phyloP scores from a whole-genome alignment of 768 basidiomycete genomes.

The Rhizopogon vesiculosus region DNA sequence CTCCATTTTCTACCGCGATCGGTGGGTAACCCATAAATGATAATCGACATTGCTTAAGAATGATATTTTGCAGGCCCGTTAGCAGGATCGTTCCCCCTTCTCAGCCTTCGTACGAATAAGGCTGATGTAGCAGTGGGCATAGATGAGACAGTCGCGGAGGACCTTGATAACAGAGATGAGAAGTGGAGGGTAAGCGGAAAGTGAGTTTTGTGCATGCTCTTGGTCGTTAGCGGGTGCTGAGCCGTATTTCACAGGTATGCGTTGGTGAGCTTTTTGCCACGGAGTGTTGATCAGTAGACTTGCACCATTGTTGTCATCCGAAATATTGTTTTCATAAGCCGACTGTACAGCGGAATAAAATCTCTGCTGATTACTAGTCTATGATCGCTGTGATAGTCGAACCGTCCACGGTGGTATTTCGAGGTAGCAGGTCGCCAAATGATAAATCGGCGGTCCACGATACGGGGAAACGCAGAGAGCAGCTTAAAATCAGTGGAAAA shows the following conservation, averaged over 20 bases:
- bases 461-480: too few relatives aligned
- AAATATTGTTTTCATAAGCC: background rate
- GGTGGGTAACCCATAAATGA: constrained; percentile 36
- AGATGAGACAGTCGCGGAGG: constrained; percentile 56
- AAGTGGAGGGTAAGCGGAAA: constrained; percentile 81
- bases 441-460: too few relatives aligned
- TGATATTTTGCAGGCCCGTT: constrained; percentile 53
- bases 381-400: too few relatives aligned
- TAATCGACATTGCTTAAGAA: background rate
- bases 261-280: constrained; percentile 26
- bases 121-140: constrained; percentile 92
- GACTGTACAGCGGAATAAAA: too few relatives aligned
- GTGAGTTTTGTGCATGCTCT: constrained; percentile 32
- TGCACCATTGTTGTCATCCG: background rate
- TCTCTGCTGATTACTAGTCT: too few relatives aligned
- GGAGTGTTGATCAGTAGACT: background rate
- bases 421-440: too few relatives aligned
- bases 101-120: constrained; percentile 91
- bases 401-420: too few relatives aligned
- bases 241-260: constrained; percentile 17
- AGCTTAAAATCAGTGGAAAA: too few relatives aligned
- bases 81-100: constrained; percentile 70
- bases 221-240: background rate
- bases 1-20: constrained; percentile 67
- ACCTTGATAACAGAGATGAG: constrained; percentile 57